phyloP scores from a whole-genome alignment of 257 asterid species.

The Solanum stenotomum region DNA sequence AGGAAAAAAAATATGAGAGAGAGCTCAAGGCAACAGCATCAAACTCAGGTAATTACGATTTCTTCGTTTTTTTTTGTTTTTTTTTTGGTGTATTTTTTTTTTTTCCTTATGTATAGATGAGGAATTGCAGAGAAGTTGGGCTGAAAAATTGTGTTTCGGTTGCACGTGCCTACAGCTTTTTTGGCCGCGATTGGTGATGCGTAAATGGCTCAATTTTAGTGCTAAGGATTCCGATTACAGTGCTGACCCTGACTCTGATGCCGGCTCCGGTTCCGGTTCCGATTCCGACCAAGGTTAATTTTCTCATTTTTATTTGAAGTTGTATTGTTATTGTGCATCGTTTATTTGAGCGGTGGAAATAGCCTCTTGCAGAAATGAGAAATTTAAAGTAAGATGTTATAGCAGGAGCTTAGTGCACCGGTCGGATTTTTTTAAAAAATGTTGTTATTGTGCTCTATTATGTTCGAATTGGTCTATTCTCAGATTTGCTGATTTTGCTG shows the following conservation, averaged over 20 bases:
- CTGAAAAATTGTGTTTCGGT: slow-evolving; percentile 72
- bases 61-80: neutral
- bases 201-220: slow-evolving; percentile 64
- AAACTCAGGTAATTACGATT: slow-evolving; percentile 27
- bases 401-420: neutral
- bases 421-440: neutral
- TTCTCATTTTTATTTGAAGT: neutral
- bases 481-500: neutral
- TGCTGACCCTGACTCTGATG: slow-evolving; percentile 52
- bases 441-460: neutral
- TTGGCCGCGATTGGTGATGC: slow-evolving; percentile 75
- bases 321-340: neutral
- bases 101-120: slow-evolving; percentile 6
- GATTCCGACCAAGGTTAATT: slow-evolving; percentile 51
- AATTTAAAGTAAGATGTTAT: neutral
- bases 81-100: neutral
- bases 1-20: slow-evolving; percentile 10
- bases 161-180: slow-evolving; percentile 78
- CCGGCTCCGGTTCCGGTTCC: slow-evolving; percentile 33
- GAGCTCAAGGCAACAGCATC: slow-evolving; percentile 22
- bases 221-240: slow-evolving; percentile 54
- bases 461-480: neutral
- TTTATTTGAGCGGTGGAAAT: neutral
- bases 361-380: neutral
- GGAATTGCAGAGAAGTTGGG: slow-evolving; percentile 70